Conservation (phyloP, 495 filamentous ascomycete genomes). For the Acidiella bohemica region DNA sequence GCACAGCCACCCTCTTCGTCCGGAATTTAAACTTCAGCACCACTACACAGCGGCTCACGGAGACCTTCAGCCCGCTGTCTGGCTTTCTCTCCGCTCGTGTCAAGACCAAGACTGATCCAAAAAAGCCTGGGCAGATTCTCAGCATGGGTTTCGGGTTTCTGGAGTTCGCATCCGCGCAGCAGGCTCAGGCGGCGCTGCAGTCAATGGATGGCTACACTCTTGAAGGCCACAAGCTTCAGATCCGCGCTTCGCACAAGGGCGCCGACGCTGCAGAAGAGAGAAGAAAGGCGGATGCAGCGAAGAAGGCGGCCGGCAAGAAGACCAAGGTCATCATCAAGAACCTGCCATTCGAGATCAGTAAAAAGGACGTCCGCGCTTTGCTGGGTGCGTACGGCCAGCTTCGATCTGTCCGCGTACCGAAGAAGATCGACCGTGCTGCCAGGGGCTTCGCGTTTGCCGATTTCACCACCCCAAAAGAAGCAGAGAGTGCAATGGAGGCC, state of each 20-base stretch:
- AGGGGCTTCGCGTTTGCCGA: slow-evolving; percentile 96
- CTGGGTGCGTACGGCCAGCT: slow-evolving; percentile 85
- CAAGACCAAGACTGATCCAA: slow-evolving; percentile 23
- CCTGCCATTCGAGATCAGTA: slow-evolving; percentile 85
- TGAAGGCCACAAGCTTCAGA: slow-evolving; percentile 68
- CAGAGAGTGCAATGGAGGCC: slow-evolving; percentile 81
- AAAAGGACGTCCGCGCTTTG: slow-evolving; percentile 75
- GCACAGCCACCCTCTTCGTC: slow-evolving; percentile 74
- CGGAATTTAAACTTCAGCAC: slow-evolving; percentile 91
- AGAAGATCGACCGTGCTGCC: slow-evolving; percentile 77
- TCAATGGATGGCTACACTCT: slow-evolving; percentile 80
- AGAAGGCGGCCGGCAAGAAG: slow-evolving; percentile 53
- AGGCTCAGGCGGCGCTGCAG: slow-evolving; percentile 63
- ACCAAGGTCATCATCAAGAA: slow-evolving; percentile 99
- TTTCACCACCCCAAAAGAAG: slow-evolving; percentile 82
- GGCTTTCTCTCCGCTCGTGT: slow-evolving; percentile 40
- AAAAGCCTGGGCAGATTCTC: slow-evolving; percentile 60
- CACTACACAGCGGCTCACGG: slow-evolving; percentile 54
- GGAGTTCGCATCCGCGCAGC: slow-evolving; percentile 64
- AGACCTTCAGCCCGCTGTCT: slow-evolving; percentile 63
- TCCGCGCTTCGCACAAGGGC: slow-evolving; percentile 74
- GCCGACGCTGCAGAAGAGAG: slow-evolving; percentile 76
- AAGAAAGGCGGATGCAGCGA: slow-evolving; percentile 63
- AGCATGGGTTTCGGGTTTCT: slow-evolving; percentile 96
- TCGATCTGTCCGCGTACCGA: slow-evolving; percentile 79